A percentile compares a stretch with the other conserved stretches of the same genome.
phyloP scores from a whole-genome alignment of 2,329 filamentous ascomycete species.

The Teratosphaeriaceae sp. region DNA sequence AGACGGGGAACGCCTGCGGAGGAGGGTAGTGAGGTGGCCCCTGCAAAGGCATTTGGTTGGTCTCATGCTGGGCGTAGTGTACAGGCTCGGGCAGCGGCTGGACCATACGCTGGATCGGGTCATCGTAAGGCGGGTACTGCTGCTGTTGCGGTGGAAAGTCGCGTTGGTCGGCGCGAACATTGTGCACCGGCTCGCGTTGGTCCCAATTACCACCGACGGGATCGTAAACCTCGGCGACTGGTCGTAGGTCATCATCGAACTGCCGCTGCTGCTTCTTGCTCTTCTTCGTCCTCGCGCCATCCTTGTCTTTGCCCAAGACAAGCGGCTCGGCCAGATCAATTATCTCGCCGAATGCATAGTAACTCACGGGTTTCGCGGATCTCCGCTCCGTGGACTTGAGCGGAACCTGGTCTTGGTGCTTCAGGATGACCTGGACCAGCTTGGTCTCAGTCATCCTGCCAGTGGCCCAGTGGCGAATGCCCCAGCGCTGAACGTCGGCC shows the following conservation, averaged over 20 bases:
- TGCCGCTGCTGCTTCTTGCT: conserved; percentile 9
- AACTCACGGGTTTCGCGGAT: not conserved
- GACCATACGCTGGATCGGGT: not conserved
- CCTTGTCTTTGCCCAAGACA: not conserved
- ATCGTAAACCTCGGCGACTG: not conserved
- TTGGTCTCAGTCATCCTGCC: conserved; percentile 4
- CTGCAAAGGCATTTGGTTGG: not conserved
- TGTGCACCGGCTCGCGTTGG: not conserved
- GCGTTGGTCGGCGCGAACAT: not conserved
- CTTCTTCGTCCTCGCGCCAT: conserved; percentile 1
- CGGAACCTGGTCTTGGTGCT: conserved; percentile 2
- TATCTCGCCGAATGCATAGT: conserved; percentile 9
- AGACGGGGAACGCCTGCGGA: not conserved
- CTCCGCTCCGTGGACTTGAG: conserved; percentile 4
- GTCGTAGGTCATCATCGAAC: not conserved
- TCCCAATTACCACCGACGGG: not conserved
- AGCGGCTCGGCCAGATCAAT: conserved; percentile 11
- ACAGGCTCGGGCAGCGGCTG: not conserved
- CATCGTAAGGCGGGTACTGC: not conserved
- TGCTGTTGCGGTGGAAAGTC: not conserved
- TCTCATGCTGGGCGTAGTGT: not conserved
- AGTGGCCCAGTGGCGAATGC: not conserved
- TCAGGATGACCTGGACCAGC: conserved; percentile 9
- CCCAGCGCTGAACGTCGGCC: conserved; percentile 7
- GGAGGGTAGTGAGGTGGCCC: not conserved